These are phyloP conservation scores for Xylariales sp. DNA, from an alignment of 2,329 filamentous ascomycete genomes.

Conservation along the genomic window DNA sequence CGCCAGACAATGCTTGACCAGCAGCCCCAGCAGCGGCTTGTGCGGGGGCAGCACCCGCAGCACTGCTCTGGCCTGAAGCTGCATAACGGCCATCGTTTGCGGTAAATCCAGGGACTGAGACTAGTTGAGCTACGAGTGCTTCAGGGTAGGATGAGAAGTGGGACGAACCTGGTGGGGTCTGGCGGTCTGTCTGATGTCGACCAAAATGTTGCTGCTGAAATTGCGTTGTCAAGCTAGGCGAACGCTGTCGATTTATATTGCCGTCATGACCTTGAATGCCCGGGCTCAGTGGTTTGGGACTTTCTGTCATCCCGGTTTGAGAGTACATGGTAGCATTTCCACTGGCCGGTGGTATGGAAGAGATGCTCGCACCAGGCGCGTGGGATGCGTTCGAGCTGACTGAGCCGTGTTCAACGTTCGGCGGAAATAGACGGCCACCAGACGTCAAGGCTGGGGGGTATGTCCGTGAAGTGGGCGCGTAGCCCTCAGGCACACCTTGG, in stretches of 20 bases:
- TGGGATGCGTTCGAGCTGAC: constrained; percentile 50
- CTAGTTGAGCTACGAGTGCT: constrained; percentile 20
- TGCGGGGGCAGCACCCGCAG: constrained; percentile 15
- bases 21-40: constrained; percentile 20
- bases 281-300: constrained; percentile 74
- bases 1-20: constrained; percentile 11
- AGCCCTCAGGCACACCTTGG: constrained; percentile 42
- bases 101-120: constrained; percentile 24
- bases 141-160: constrained; percentile 24
- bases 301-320: constrained; percentile 74
- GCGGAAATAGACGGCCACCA: constrained; percentile 57
- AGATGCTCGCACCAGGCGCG: too few relatives aligned
- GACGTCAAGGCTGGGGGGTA: constrained; percentile 60
- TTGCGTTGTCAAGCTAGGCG: constrained; percentile 61
- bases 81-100: constrained; percentile 26
- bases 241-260: constrained; percentile 52
- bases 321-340: constrained; percentile 60
- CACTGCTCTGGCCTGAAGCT: constrained; percentile 17
- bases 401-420: constrained; percentile 52
- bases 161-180: constrained; percentile 49
- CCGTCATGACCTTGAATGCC: constrained; percentile 50
- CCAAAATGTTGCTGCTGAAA: constrained; percentile 60
- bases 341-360: constrained; percentile 38
- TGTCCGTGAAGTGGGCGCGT: constrained; percentile 64
- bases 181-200: constrained; percentile 51